These are phyloP conservation scores for Amoebophrya sp. DNA, from an alignment of 169 alveolate species.

Conservation along the genomic window DNA sequence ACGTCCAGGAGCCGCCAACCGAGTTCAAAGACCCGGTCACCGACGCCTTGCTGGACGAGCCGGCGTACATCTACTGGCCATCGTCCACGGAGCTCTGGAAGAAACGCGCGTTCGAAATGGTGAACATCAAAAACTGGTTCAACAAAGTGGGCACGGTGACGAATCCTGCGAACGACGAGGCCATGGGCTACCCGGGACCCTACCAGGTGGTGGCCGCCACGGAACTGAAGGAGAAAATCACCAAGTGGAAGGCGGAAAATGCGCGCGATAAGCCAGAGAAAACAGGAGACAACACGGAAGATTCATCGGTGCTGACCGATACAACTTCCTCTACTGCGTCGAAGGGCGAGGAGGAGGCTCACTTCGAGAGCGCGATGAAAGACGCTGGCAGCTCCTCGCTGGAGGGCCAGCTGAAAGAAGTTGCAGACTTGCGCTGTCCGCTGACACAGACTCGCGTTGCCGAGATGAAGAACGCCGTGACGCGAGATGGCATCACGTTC, in stretches of 20 bases:
- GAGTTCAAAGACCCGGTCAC: conserved; percentile 22
- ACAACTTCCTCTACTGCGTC: too few species aligned
- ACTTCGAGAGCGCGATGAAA: too few species aligned
- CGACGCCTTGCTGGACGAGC: conserved; percentile 5
- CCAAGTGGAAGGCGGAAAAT: not conserved
- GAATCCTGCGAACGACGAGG: not conserved
- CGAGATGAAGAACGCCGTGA: not conserved
- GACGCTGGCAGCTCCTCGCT: too few species aligned
- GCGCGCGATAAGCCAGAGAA: not conserved
- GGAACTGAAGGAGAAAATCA: not conserved
- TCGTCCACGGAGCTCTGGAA: not conserved
- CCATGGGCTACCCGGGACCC: not conserved
- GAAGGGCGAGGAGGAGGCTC: too few species aligned
- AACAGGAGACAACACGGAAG: too few species aligned
- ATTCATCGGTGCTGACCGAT: too few species aligned
- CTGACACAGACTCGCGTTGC: not conserved
- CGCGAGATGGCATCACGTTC: not conserved
- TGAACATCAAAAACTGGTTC: not conserved
- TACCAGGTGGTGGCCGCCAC: not conserved
- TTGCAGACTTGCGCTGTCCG: not conserved
- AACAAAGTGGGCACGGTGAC: not conserved
- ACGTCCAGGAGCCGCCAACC: not conserved
- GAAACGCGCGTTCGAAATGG: not conserved
- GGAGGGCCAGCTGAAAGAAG: too few species aligned
- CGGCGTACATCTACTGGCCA: conserved; percentile 7